Base-by-base conservation (phyloP, 257 asterid species). In the Paraleonurus japonicus region DNA sequence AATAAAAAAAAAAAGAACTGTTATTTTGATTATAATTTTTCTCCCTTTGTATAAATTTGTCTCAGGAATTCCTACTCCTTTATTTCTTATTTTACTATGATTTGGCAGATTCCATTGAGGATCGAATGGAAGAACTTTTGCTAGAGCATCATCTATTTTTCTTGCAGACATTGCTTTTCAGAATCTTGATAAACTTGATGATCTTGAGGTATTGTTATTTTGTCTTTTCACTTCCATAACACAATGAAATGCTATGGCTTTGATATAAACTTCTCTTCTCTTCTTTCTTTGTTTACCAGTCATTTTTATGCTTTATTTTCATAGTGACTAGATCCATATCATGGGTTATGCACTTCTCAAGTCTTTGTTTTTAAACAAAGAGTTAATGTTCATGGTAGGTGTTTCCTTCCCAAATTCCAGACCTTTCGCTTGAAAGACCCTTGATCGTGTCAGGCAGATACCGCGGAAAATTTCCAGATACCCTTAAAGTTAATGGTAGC, bases 401-500 rank as follows among this genome's bases (percentile, higher is more conserved):
- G 73, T 88, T 81, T 78, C 98, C 98, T 57, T 75, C 87, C 74
- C 87, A 76, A 84, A 79, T 88, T 69, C 97, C 95, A 17, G 99
- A 95, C 78, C 83, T 95, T 76, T 95, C 97, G 24, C 86, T 87
- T 23, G 89, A 76, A 72, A 75, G 94, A 76, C 95, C 92, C 70
- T 78, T 89, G 87, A 80, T 95, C 71, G 59, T 95, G 79, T 85
- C 92, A 17, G 98, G 98, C 74, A 86, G 98, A 82, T 95, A 89
- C 76, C 88, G 62, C 2, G 99, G 99, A 70, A 73, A 57, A 30
- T 95, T 95, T 73, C 98, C 98, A 1, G 80, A 79, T 59, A 81
- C 65, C 76, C 85, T 95, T 35, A 79, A 73, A 73, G 82, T 83
- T 59, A 84, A 77, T 65, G 98, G 97, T 70, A 48, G 71, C 69